These are phyloP conservation scores for Podosphaera aphanis DNA, from an alignment of 2,329 filamentous ascomycete genomes.

Conservation along the genomic window DNA sequence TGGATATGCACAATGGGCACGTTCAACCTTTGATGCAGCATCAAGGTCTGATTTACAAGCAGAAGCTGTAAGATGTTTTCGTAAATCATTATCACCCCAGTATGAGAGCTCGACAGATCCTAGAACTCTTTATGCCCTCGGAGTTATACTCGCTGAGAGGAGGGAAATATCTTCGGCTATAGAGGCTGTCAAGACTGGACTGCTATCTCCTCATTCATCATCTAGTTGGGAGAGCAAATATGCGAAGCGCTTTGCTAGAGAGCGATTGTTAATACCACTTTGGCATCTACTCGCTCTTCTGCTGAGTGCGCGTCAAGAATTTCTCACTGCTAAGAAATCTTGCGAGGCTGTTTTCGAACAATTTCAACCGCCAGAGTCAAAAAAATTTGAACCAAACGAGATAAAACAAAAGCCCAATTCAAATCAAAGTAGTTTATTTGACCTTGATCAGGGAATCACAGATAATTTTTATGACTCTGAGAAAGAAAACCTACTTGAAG, in stretches of 20 bases:
- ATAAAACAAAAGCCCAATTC: conserved; percentile 47
- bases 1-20: conserved; percentile 69
- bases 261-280: conserved; percentile 47
- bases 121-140: conserved; percentile 58
- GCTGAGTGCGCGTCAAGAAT: conserved; percentile 69
- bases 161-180: conserved; percentile 61
- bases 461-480: conserved; percentile 67
- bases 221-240: conserved; percentile 11
- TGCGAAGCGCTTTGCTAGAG: conserved; percentile 22
- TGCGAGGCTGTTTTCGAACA: conserved; percentile 86
- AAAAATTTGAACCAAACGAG: neutral
- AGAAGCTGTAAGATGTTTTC: conserved; percentile 54
- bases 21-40: conserved; percentile 52
- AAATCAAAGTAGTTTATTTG: conserved; percentile 22
- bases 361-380: conserved; percentile 40
- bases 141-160: conserved; percentile 68
- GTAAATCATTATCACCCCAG: conserved; percentile 45
- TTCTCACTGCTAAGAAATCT: conserved; percentile 51
- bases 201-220: conserved; percentile 27
- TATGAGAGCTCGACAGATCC: conserved; percentile 43
- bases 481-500: conserved; percentile 69
- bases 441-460: conserved; percentile 26
- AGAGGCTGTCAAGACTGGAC: conserved; percentile 53
- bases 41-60: conserved; percentile 49
- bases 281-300: conserved; percentile 83